Evolutionary conservation across 495 filamentous ascomycete species (phyloP).

Genomic region (Ramalina peruviana): DNA sequence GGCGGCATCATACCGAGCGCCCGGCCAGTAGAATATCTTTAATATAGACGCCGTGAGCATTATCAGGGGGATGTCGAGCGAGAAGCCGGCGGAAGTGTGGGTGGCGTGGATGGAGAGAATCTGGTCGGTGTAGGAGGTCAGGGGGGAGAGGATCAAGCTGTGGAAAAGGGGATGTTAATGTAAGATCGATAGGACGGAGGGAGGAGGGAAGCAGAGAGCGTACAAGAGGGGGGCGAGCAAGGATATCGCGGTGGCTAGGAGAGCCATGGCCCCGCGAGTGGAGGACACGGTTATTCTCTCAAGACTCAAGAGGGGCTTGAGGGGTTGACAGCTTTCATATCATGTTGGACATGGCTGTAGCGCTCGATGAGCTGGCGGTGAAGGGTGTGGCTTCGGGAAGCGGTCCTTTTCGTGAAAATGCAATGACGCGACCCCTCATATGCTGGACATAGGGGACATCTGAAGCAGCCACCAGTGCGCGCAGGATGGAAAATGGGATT

Average conservation of each 20-base stretch:
- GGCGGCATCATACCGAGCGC: constrained; percentile 64
- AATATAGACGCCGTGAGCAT: constrained; percentile 92
- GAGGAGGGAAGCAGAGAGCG: background rate
- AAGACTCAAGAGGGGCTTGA: background rate
- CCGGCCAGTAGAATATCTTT: constrained; percentile 92
- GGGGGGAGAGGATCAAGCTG: constrained; percentile 62
- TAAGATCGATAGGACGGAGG: background rate
- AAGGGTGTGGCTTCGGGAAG: too few relatives aligned
- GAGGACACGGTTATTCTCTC: background rate
- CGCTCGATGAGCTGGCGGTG: too few relatives aligned
- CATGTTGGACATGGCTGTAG: background rate
- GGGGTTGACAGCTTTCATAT: background rate
- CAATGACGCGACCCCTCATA: too few relatives aligned
- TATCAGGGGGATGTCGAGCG: constrained; percentile 82
- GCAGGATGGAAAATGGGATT: too few relatives aligned
- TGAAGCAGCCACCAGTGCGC: too few relatives aligned
- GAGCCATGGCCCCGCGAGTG: background rate
- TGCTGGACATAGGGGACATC: too few relatives aligned
- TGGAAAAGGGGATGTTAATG: background rate
- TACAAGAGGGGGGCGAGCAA: constrained; percentile 15
- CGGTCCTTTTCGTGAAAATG: too few relatives aligned
- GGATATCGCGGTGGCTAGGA: constrained; percentile 6
- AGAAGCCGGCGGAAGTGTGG: constrained; percentile 79
- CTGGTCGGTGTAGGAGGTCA: constrained; percentile 84
- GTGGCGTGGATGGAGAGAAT: constrained; percentile 74